These are phyloP conservation scores for Cercospora zeae-maydis DNA, from an alignment of 2,329 filamentous ascomycete genomes.

Conservation along the genomic window DNA sequence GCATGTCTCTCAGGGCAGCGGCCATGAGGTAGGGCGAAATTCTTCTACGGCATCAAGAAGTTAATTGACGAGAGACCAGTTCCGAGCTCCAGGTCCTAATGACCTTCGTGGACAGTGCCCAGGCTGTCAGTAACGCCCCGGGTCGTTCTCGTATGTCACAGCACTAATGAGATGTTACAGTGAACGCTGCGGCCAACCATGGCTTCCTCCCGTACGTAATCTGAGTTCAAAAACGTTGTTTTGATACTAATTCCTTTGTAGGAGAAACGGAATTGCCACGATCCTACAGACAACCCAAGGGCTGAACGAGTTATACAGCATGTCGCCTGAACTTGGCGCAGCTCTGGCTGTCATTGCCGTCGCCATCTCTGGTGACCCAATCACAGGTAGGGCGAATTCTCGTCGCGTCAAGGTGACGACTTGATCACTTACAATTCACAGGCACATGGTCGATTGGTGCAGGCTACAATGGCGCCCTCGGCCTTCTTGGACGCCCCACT, in stretches of 20 bases:
- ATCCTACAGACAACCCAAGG: slow-evolving; percentile 24
- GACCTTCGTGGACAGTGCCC: slow-evolving; percentile 8
- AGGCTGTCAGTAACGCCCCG: background rate
- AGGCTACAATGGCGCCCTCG: slow-evolving; percentile 5
- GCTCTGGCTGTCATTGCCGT: slow-evolving; percentile 19
- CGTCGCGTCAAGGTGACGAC: background rate
- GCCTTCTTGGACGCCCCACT: slow-evolving; percentile 8
- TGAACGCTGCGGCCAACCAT: slow-evolving; percentile 32
- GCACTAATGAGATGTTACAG: slow-evolving; percentile 12
- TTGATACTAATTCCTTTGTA: background rate
- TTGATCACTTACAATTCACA: slow-evolving; percentile 8
- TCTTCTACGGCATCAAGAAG: background rate
- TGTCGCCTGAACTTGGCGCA: slow-evolving; percentile 27
- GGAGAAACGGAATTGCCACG: slow-evolving; percentile 28
- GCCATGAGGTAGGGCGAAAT: slow-evolving; percentile 19
- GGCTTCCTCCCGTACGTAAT: slow-evolving; percentile 13
- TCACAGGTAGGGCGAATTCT: slow-evolving; percentile 1
- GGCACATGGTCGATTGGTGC: slow-evolving; percentile 26
- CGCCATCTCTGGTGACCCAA: slow-evolving; percentile 21
- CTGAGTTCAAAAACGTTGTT: no score
- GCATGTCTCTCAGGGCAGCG: slow-evolving; percentile 25
- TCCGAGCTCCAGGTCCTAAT: slow-evolving; percentile 25
- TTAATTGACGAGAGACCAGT: slow-evolving; percentile 4
- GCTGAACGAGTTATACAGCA: slow-evolving; percentile 24
- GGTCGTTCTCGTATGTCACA: background rate